These are phyloP conservation scores for Fusarium agapanthi DNA, from an alignment of 2,329 filamentous ascomycete species.

Conservation along the genomic window DNA sequence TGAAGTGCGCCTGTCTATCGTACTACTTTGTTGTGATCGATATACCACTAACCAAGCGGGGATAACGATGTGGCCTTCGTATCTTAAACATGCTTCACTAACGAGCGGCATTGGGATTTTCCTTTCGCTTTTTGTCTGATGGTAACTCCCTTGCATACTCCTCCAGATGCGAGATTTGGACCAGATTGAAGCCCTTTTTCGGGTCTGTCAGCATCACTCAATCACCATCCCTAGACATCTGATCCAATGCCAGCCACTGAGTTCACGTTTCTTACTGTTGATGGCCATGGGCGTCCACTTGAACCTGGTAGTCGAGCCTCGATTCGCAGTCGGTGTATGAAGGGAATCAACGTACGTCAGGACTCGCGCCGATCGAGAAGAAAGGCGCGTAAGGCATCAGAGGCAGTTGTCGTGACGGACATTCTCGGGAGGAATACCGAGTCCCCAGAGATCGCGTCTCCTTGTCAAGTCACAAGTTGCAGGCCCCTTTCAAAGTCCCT, in stretches of 20 bases:
- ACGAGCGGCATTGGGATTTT: rapidly evolving
- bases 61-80: not conserved
- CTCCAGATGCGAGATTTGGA: not conserved
- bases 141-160: not conserved
- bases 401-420: rapidly evolving
- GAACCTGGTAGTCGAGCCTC: not conserved
- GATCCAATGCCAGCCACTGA: not conserved
- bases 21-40: too few relatives aligned
- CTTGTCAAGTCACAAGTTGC: not conserved
- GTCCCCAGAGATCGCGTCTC: rapidly evolving
- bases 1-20: rapidly evolving
- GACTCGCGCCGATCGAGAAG: not conserved
- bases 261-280: not conserved
- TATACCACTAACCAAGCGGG: not conserved
- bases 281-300: not conserved
- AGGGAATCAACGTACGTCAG: not conserved
- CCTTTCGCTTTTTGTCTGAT: not conserved
- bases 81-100: not conserved
- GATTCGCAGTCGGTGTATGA: constrained; percentile 6
- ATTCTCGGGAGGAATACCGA: rapidly evolving
- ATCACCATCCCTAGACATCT: too few relatives aligned
- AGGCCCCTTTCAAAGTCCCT: not conserved
- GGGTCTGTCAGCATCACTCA: not conserved
- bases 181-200: not conserved
- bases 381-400: not conserved